phyloP scores from a whole-genome alignment of 2,329 filamentous ascomycete species.

The Xylariaceae sp. region DNA sequence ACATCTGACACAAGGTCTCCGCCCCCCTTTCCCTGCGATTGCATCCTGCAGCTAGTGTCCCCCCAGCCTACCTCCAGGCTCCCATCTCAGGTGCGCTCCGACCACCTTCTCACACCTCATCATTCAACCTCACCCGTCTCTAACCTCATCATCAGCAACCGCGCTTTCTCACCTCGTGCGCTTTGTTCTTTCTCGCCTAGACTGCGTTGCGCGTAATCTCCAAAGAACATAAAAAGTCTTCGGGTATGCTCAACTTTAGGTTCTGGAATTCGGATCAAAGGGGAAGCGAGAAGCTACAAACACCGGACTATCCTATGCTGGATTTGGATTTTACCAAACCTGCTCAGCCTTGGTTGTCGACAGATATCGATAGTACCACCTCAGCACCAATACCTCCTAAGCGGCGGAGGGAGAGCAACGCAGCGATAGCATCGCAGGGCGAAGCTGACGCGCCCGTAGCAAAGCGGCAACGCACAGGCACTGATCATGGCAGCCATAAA shows the following conservation, averaged over 20 bases:
- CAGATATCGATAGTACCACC: slow-evolving; percentile 22
- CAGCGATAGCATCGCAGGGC: slow-evolving; percentile 29
- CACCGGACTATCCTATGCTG: slow-evolving; percentile 40
- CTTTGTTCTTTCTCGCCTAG: slow-evolving; percentile 6
- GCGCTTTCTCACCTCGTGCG: slow-evolving; percentile 2
- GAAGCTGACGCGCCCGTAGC: slow-evolving; percentile 25
- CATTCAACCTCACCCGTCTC: slow-evolving; percentile 3
- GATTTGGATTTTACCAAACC: slow-evolving; percentile 32
- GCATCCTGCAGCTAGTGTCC: slow-evolving; percentile 11
- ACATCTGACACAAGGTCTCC: slow-evolving; percentile 20
- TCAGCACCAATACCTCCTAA: slow-evolving; percentile 27
- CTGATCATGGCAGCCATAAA: slow-evolving; percentile 21
- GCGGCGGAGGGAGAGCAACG: slow-evolving; percentile 31
- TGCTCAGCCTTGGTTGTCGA: slow-evolving; percentile 31
- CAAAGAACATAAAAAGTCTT: slow-evolving; percentile 9
- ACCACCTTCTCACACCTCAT: slow-evolving; percentile 15
- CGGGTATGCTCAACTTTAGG: slow-evolving; percentile 55
- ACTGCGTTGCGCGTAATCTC: slow-evolving; percentile 5
- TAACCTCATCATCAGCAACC: background rate
- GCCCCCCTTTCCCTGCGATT: slow-evolving; percentile 17
- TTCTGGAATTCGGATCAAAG: slow-evolving; percentile 57
- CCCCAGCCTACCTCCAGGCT: slow-evolving; percentile 14
- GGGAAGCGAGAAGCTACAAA: slow-evolving; percentile 51
- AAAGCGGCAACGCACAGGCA: slow-evolving; percentile 43
- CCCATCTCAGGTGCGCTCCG: slow-evolving; percentile 17